A percentile compares a stretch with the other conserved stretches of the same genome.
Conservation (phyloP, 495 filamentous ascomycete species). For the Hamigera avellanea region DNA sequence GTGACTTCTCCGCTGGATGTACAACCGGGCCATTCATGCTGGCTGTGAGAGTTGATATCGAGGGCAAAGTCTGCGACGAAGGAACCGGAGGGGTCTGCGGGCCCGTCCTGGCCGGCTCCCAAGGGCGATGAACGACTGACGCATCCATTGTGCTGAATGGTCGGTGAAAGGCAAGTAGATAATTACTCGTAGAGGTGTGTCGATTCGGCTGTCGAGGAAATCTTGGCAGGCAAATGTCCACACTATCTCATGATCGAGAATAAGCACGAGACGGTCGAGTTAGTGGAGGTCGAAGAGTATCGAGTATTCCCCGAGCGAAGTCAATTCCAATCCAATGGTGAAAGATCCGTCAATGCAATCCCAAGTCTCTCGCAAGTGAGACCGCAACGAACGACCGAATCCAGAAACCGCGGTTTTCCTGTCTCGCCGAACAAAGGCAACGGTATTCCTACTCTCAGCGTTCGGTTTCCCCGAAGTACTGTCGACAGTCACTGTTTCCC, state of each 20-base stretch:
- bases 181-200: neutral
- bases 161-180: neutral
- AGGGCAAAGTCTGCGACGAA: slow-evolving; percentile 34
- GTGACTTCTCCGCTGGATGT: slow-evolving; percentile 29
- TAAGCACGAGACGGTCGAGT: neutral
- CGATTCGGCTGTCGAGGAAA: neutral
- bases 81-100: slow-evolving; percentile 22
- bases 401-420: no score
- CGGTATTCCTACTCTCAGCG: no score
- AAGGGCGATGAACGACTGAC: slow-evolving; percentile 28
- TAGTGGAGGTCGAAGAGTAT: neutral
- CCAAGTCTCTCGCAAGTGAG: no score
- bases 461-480: no score
- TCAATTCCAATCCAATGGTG: no score
- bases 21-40: slow-evolving; percentile 20
- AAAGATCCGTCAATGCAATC: no score
- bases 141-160: slow-evolving; percentile 22
- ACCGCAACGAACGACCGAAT: no score
- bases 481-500: no score
- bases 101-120: slow-evolving; percentile 25
- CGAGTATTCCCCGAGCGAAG: no score
- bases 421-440: no score
- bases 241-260: neutral
- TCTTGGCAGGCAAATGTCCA: no score
- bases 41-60: slow-evolving; percentile 36